Conservation (phyloP, 352 stramenopile genomes). For the Pythium rhizo-oryzae region DNA sequence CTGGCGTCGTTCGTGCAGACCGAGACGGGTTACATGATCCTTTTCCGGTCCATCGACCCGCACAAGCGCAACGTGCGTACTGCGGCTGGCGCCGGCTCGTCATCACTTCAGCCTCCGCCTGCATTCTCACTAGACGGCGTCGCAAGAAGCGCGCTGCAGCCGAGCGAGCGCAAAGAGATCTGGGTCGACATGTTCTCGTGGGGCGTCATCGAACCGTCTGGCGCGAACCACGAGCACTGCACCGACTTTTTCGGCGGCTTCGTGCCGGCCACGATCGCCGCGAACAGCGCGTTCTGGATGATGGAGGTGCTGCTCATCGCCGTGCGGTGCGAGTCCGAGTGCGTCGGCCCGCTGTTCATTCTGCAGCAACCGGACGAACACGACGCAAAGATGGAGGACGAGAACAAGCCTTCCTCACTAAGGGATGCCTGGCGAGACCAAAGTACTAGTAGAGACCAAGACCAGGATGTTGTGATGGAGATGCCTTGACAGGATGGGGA, state of each 20-base stretch:
- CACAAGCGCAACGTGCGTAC: constrained; percentile 24
- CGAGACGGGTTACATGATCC: constrained; percentile 59
- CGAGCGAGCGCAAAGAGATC: constrained; percentile 22
- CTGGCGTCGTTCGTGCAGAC: constrained; percentile 59
- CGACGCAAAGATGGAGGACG: background rate
- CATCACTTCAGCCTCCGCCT: constrained; percentile 17
- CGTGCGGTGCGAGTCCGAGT: constrained; percentile 65
- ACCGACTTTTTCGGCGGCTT: constrained; percentile 69
- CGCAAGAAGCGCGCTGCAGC: background rate
- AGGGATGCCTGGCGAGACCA: background rate
- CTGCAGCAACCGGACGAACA: constrained; percentile 28
- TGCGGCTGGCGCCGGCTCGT: constrained; percentile 1
- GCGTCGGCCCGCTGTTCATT: constrained; percentile 55
- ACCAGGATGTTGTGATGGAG: constrained; percentile 13
- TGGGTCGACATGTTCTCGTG: constrained; percentile 72
- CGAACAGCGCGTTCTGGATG: constrained; percentile 66
- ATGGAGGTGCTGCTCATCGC: constrained; percentile 73
- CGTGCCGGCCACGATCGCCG: constrained; percentile 42
- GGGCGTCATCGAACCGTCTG: constrained; percentile 55
- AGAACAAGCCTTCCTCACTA: background rate
- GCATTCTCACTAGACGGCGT: constrained; percentile 11
- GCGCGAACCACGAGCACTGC: constrained; percentile 44
- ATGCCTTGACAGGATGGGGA: constrained; percentile 2
- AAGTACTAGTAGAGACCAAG: background rate
- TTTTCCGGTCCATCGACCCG: constrained; percentile 65